Evolutionary conservation across 179 eudicot genomes (phyloP), one percentile per base, ranked within the genome.

Genomic region (Camellia oleifera): DNA sequence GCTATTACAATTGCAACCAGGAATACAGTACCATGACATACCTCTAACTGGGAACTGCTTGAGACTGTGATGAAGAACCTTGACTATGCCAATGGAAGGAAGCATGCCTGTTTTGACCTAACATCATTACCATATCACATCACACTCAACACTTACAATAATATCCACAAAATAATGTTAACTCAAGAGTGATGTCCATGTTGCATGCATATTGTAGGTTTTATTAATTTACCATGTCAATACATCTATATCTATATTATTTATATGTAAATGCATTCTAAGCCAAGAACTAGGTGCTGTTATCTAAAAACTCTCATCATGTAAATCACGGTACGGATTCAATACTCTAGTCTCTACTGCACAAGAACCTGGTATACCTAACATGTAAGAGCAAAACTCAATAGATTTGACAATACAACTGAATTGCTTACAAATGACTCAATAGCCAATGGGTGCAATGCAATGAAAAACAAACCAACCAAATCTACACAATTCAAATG

Each of bases 61-160:
- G 54, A 93, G 88, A 81, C 84, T 78, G 11, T 92, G 88, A 71
- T 81, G 84, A 76, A 95, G 87, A 63, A 92, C 87, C 85, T 83
- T 89, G 75, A 90, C 89, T 74, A 90, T 91, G 79, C 91, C 95
- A 77, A 83, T 82, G 42, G 98, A 92, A 74, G 98, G 98, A 79
- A 95, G 89, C 98, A 95, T 95, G 79, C 98, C 98, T 42, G 98
- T 95, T 79, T 95, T 95, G 75, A 95, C 97, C 98, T 95, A 80
- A 81, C 23, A 77, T 26, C 73, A 69, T 78, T 79, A 76, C 80
- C 40, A 62, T 44, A 75, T 10, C 12, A 62, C 70, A 68, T 32
- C 32, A 75, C 15, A 48, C 67, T 77, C 44, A 20, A 53, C n/a
- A 45, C 40, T 17, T 53, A 14, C 23, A 7, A 45, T 13, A 23